Evolutionary conservation across 2,329 filamentous ascomycete species (phyloP).

Genomic region (Hortaea werneckii): DNA sequence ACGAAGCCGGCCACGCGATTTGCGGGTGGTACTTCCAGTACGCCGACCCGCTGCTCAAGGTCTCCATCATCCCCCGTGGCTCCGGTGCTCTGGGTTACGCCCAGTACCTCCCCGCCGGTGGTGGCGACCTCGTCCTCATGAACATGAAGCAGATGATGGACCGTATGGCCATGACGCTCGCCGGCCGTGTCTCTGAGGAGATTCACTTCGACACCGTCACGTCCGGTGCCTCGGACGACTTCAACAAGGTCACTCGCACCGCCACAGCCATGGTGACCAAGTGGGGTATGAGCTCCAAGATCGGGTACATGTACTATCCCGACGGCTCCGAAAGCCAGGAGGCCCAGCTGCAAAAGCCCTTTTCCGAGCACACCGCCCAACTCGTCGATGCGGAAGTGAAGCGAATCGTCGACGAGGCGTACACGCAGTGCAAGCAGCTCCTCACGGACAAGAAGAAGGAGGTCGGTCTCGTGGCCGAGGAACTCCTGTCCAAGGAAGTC

Average conservation of each 20-base stretch:
- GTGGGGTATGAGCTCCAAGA: constrained; percentile 94
- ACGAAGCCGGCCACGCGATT: constrained; percentile 95
- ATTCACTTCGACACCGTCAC: constrained; percentile 95
- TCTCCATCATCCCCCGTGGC: constrained; percentile 94
- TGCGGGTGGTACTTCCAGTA: constrained; percentile 97
- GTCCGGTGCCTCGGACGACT: constrained; percentile 88
- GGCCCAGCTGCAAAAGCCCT: constrained; percentile 82
- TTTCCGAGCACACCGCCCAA: constrained; percentile 86
- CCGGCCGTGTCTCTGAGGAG: constrained; percentile 89
- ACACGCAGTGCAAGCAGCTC: constrained; percentile 78
- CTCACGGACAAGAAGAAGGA: constrained; percentile 78
- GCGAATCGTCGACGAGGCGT: constrained; percentile 83
- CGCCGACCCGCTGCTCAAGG: constrained; percentile 95
- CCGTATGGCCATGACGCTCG: constrained; percentile 98
- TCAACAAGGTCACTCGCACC: constrained; percentile 96
- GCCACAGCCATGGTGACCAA: constrained; percentile 98
- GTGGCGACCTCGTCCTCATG: constrained; percentile 92
- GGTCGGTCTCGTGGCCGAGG: constrained; percentile 82
- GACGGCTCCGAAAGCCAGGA: constrained; percentile 32
- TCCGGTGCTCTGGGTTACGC: constrained; percentile 91
- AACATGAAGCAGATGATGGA: constrained; percentile 94
- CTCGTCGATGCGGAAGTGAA: constrained; percentile 87
- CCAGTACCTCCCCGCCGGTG: constrained; percentile 85
- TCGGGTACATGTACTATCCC: constrained; percentile 86
- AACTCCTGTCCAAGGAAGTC: constrained; percentile 84